Conservation (phyloP, 2,329 filamentous ascomycete species). For the Aureobasidium namibiae region DNA sequence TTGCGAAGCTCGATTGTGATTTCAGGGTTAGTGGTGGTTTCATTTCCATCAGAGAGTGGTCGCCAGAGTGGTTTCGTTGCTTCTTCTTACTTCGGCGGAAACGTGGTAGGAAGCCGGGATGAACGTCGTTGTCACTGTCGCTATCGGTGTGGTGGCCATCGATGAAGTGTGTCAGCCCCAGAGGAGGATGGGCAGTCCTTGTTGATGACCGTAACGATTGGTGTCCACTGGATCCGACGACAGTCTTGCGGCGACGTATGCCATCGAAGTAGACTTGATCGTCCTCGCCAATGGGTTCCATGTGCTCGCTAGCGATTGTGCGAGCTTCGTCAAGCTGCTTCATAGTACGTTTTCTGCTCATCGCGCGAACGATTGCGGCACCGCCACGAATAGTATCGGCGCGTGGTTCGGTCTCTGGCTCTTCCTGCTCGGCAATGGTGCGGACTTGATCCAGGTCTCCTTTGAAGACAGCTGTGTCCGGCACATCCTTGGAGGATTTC, state of each 20-base stretch:
- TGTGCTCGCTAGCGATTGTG: conserved; percentile 71
- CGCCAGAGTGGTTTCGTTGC: conserved; percentile 25
- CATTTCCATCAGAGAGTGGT: conserved; percentile 18
- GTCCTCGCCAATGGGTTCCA: conserved; percentile 70
- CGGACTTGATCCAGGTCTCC: conserved; percentile 92
- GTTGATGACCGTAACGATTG: conserved; percentile 36
- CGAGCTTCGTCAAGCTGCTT: conserved; percentile 74
- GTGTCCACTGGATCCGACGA: conserved; percentile 37
- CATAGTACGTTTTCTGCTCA: conserved; percentile 67
- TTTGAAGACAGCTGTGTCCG: conserved; percentile 82
- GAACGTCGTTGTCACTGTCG: conserved; percentile 28
- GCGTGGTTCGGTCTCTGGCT: conserved; percentile 92
- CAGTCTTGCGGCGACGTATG: conserved; percentile 62
- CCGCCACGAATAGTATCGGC: conserved; percentile 91
- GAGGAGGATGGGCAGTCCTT: conserved; percentile 59
- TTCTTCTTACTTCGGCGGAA: conserved; percentile 18
- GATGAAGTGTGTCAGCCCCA: conserved; percentile 83
- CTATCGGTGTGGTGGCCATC: conserved; percentile 48
- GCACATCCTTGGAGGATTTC: conserved; percentile 95
- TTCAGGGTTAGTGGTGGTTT: conserved; percentile 13
- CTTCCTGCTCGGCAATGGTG: conserved; percentile 88
- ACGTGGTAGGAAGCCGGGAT: conserved; percentile 37
- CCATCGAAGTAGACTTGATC: conserved; percentile 89
- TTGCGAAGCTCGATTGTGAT: not conserved
- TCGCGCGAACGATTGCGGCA: conserved; percentile 74